Percentiles rank a stretch among this genome's conserved stretches.
Evolutionary conservation across 441 rosid genomes (phyloP).

Genomic region (Capsella rubella): DNA sequence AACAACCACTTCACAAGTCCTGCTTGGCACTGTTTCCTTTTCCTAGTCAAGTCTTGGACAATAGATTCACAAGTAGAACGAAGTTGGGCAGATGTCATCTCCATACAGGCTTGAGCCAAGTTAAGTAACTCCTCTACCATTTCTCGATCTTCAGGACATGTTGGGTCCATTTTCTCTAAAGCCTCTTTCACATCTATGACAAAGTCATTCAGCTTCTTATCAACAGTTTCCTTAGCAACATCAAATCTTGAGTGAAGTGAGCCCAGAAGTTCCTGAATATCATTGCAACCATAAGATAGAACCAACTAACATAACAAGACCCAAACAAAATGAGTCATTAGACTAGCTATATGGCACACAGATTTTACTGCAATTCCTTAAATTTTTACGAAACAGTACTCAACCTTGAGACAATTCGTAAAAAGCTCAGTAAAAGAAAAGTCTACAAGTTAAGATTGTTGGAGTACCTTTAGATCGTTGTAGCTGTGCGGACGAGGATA

Average conservation of each 20-base stretch:
- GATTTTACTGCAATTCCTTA: not conserved
- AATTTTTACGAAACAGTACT: not conserved
- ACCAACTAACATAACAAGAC: conserved; percentile 16
- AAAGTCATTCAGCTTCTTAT: conserved; percentile 65
- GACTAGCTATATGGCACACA: not conserved
- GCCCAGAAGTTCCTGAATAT: conserved; percentile 70
- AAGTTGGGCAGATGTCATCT: conserved; percentile 70
- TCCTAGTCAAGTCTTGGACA: conserved; percentile 74
- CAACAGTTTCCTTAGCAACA: conserved; percentile 73
- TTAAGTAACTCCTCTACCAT: conserved; percentile 68
- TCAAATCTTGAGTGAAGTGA: conserved; percentile 78
- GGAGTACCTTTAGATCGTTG: conserved; percentile 67
- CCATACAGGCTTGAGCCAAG: conserved; percentile 63
- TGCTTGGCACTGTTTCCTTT: conserved; percentile 71
- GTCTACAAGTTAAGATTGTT: not conserved
- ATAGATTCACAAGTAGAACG: conserved; percentile 71
- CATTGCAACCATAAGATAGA: conserved; percentile 7
- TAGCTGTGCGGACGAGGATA: conserved; percentile 73
- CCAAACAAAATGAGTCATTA: not conserved
- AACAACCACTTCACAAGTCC: conserved; percentile 76
- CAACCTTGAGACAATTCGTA: not conserved
- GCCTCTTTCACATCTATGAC: conserved; percentile 60
- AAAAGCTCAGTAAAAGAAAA: conserved; percentile 10
- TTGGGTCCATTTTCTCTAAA: conserved; percentile 61
- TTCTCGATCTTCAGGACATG: conserved; percentile 58